Evolutionary conservation across 345 rosid species (phyloP).

Genomic region (Eucalyptus tenuipes): DNA sequence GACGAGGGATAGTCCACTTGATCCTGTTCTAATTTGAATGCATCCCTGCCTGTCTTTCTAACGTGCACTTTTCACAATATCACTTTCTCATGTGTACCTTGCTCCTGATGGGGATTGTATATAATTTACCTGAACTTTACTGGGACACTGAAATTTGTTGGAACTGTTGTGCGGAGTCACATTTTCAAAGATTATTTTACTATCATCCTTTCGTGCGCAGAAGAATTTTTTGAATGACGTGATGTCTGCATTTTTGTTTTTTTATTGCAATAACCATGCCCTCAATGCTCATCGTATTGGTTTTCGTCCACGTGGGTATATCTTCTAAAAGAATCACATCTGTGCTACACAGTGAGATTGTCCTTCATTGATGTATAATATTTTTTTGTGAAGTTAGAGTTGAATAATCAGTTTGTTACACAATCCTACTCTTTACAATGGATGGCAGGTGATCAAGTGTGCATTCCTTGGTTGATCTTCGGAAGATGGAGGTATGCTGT

Average conservation of each 20-base stretch:
- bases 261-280: neutral
- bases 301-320: neutral
- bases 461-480: neutral
- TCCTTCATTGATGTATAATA: neutral
- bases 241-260: neutral
- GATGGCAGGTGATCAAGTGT: neutral
- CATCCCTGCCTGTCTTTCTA: neutral
- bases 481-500: neutral
- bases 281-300: neutral
- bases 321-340: neutral
- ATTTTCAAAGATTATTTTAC: neutral
- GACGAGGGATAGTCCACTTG: no score
- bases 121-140: neutral
- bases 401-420: neutral
- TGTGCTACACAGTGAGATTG: neutral
- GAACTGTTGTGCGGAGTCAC: neutral
- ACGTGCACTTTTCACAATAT: neutral
- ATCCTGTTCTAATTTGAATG: neutral
- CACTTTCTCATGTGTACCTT: neutral
- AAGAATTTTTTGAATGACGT: neutral
- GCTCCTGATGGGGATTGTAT: neutral
- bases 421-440: neutral
- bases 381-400: neutral
- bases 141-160: neutral
- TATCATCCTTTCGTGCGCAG: neutral